A percentile compares a stretch with the other conserved stretches of the same genome.
These are phyloP conservation scores for Quercus rubra DNA, from an alignment of 306 rosid species.

Conservation along the genomic window DNA sequence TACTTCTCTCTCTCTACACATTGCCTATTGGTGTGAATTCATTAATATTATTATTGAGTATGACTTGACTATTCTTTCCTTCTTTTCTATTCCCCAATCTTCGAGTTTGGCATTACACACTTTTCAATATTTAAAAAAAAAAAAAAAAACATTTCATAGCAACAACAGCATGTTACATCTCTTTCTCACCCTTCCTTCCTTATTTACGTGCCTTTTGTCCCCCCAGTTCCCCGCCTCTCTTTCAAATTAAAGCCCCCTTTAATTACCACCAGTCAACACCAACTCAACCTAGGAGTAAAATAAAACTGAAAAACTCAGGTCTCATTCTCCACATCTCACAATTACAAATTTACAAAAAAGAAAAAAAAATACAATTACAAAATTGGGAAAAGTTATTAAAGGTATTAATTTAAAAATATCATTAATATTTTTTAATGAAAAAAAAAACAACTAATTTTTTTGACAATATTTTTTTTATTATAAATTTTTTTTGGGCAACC, in stretches of 20 bases:
- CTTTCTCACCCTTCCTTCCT: conserved; percentile 8
- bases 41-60: conserved; percentile 23
- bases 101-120: conserved; percentile 38
- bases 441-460: too few relatives aligned
- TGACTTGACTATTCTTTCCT: conserved; percentile 55
- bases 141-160: neutral
- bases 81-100: conserved; percentile 23
- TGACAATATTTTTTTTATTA: too few relatives aligned
- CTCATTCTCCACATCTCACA: too few relatives aligned
- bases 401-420: too few relatives aligned
- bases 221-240: neutral
- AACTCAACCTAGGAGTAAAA: too few relatives aligned
- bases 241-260: neutral
- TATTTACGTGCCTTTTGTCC: conserved; percentile 16
- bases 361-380: too few relatives aligned
- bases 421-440: too few relatives aligned
- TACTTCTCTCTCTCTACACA: conserved; percentile 26
- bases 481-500: too few relatives aligned
- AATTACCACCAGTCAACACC: too few relatives aligned
- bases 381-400: too few relatives aligned
- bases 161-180: neutral
- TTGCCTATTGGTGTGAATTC: conserved; percentile 34
- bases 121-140: conserved; percentile 17
- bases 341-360: too few relatives aligned
- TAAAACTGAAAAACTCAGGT: too few relatives aligned